Evolutionary conservation across 331 rosid genomes (phyloP).

Genomic region (Quercus lobata): DNA sequence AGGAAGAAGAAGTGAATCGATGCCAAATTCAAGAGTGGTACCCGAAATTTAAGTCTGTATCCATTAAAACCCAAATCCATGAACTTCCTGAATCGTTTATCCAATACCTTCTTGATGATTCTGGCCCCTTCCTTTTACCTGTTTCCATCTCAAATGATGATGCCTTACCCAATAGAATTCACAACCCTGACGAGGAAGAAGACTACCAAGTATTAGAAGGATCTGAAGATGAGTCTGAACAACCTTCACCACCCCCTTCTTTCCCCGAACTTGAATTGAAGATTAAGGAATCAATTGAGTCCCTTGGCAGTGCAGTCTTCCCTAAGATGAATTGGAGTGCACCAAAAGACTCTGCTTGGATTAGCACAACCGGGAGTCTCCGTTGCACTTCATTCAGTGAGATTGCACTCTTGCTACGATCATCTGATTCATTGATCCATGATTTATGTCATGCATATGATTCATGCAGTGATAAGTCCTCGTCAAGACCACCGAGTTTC

Average conservation of each 20-base stretch:
- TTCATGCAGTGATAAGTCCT: conserved; percentile 50
- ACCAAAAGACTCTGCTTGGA: conserved; percentile 85
- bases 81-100: conserved; percentile 67
- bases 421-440: conserved; percentile 76
- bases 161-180: conserved; percentile 73
- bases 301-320: conserved; percentile 68
- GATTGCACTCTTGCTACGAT: conserved; percentile 61
- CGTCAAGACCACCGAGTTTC: conserved; percentile 46
- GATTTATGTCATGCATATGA: conserved; percentile 85
- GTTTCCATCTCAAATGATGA: conserved; percentile 63
- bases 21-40: conserved; percentile 86
- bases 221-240: conserved; percentile 56
- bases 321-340: conserved; percentile 93
- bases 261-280: conserved; percentile 73
- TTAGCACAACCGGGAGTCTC: conserved; percentile 54
- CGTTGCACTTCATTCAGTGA: conserved; percentile 63
- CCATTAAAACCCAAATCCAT: conserved; percentile 61
- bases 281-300: conserved; percentile 57
- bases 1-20: conserved; percentile 55
- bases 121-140: conserved; percentile 69
- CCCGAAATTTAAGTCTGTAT: conserved; percentile 53
- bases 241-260: conserved; percentile 43
- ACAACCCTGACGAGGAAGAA: conserved; percentile 52
- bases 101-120: conserved; percentile 66
- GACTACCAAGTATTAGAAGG: conserved; percentile 69